These are phyloP conservation scores for Saccharum spontaneum DNA, from an alignment of 176 grass and related monocot species.

Conservation along the genomic window DNA sequence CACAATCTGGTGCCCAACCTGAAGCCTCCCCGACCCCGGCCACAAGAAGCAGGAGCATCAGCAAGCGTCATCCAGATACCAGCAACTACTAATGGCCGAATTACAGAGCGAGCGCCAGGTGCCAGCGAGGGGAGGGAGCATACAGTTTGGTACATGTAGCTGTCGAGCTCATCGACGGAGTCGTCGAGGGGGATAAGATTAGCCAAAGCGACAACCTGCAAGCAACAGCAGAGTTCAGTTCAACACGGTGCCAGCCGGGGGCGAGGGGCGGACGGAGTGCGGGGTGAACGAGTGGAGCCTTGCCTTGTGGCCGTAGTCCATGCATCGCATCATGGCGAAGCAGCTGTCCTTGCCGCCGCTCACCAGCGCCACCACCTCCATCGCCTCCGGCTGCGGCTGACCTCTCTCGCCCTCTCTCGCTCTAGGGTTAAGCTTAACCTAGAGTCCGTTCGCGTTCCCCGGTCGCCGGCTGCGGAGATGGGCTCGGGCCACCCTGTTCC, in stretches of 20 bases:
- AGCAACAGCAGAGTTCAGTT: neutral
- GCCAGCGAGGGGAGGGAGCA: neutral
- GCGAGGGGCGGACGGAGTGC: neutral
- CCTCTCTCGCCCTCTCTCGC: neutral
- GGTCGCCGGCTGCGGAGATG: neutral
- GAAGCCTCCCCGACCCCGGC: neutral
- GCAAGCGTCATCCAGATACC: neutral
- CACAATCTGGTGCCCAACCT: slow-evolving; percentile 95
- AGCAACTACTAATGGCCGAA: neutral
- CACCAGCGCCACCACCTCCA: slow-evolving; percentile 97
- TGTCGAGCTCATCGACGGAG: slow-evolving; percentile 84
- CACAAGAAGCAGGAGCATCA: neutral
- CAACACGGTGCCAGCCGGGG: neutral
- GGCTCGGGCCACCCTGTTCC: neutral
- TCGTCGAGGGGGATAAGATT: slow-evolving; percentile 85
- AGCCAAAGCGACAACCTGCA: slow-evolving; percentile 77
- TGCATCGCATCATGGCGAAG: slow-evolving; percentile 97
- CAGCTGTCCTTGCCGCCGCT: slow-evolving; percentile 97
- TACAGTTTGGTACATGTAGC: slow-evolving; percentile 99
- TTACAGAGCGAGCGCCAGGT: neutral
- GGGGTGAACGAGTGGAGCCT: neutral
- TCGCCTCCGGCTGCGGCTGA: slow-evolving; percentile 29
- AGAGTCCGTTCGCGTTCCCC: neutral
- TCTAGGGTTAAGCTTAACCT: slow-evolving; percentile 17
- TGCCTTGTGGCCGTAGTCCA: slow-evolving; percentile 88